These are phyloP conservation scores for Haematococcus sp. DNA, from an alignment of 139 green algal genomes.

Conservation along the genomic window DNA sequence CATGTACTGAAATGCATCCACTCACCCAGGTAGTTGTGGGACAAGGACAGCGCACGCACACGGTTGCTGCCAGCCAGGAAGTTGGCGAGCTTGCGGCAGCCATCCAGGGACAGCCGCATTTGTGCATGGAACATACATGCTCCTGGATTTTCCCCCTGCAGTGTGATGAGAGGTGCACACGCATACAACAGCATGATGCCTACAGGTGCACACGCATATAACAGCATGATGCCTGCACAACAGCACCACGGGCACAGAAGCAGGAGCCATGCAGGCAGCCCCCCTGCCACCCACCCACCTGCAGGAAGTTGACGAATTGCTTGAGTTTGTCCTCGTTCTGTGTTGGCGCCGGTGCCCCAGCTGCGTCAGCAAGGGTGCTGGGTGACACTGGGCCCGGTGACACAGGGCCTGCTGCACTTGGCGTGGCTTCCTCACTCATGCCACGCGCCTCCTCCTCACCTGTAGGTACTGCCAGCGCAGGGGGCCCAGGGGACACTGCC, in stretches of 20 bases:
- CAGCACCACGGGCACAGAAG: too few species aligned
- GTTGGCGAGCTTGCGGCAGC: conserved; percentile 42
- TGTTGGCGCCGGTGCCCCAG: neutral
- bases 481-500: neutral
- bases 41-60: conserved; percentile 46
- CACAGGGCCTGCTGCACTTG: neutral
- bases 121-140: conserved; percentile 55
- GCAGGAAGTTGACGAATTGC: conserved; percentile 47
- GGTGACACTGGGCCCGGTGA: too few species aligned
- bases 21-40: conserved; percentile 49
- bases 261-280: too few species aligned
- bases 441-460: neutral
- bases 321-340: conserved; percentile 27
- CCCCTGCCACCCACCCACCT: neutral
- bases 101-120: conserved; percentile 50
- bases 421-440: neutral
- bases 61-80: conserved; percentile 33
- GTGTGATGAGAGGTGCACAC: too few species aligned
- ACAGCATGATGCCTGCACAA: too few species aligned
- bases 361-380: neutral
- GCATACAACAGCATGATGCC: too few species aligned
- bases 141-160: conserved; percentile 26
- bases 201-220: too few species aligned
- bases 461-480: neutral
- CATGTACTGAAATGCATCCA: neutral